Base-by-base conservation (phyloP, 768 basidiomycete species). In the Lentinula sp. region DNA sequence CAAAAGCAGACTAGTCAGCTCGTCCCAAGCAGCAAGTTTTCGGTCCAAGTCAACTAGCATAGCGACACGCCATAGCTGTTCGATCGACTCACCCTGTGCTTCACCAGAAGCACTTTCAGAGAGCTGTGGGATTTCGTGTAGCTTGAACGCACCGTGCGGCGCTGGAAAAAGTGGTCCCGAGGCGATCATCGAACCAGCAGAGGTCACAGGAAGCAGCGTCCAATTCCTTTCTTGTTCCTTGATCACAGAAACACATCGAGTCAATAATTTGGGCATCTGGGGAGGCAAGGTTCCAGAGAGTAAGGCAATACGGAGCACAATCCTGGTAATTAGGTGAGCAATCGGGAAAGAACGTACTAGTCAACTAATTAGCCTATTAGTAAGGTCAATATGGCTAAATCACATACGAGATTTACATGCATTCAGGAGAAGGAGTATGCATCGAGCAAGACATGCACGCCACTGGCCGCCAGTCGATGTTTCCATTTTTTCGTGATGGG, bases 391-490 rank as follows among this genome's bases (percentile, higher is more conserved):
- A 63, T 52, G 37, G 49, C 50, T 42, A 61, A 54, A 45, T 31
- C 13, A 72, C 72, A 46, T 63, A 78, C 75, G 39, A 31, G 66
- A 66, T 43, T 61, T 63, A 8, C 64, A 63, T 32, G 66, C 65
- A 40, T 74, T 68, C 51, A 86, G 54, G 9, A 87, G 64, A 16
- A 71, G 65, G 7, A 59, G 64, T 32, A 90, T 48, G 65, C 86
- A 87, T 60, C 86, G 75, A 61, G 76, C 79, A 11, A 88, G 68
- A 9, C 75, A 74, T n/a, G 70, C 65, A 39, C 80, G 78, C 89
- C 88, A 91, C 68, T 85, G 83, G 0, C 84, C 82, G 34, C 73
- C 73, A 1, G 81, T 87, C 0, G 81, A 76, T 0, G 71, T 68
- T 63, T 84, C 84, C 39, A 89, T 49, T 69, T 84, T 89, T 32